phyloP scores from a whole-genome alignment of 2,329 filamentous ascomycete genomes.

The Raffaelea albimanens region DNA sequence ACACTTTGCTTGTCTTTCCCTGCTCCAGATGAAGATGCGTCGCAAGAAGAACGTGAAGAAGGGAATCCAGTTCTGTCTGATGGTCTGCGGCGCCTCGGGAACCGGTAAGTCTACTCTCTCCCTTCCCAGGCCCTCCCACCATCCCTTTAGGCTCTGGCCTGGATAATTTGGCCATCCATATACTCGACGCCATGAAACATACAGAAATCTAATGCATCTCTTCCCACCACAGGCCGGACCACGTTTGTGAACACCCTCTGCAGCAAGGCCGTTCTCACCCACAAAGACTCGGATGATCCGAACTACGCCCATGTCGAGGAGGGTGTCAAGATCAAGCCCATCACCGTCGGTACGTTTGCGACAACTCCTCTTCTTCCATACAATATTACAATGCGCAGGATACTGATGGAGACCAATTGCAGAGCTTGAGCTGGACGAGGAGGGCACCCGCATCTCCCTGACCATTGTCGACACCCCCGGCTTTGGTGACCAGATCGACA shows the following conservation, averaged over 20 bases:
- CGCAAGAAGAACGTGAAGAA: constrained; percentile 99
- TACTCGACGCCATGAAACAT: background rate
- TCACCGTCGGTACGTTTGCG: constrained; percentile 76
- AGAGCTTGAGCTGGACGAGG: constrained; percentile 95
- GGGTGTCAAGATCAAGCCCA: constrained; percentile 95
- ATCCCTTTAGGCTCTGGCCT: constrained; percentile 5
- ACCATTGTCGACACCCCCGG: constrained; percentile 98
- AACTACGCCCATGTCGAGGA: constrained; percentile 85
- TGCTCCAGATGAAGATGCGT: constrained; percentile 74
- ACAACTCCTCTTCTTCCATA: background rate
- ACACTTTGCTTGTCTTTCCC: constrained; percentile 6
- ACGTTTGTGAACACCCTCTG: constrained; percentile 99
- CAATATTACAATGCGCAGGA: constrained; percentile 15
- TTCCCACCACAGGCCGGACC: constrained; percentile 61
- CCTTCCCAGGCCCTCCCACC: background rate
- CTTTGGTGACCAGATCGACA: constrained; percentile 98
- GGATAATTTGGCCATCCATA: background rate
- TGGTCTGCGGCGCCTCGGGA: constrained; percentile 98
- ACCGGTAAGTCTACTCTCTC: constrained; percentile 59
- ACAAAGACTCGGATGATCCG: constrained; percentile 91
- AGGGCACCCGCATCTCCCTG: constrained; percentile 94
- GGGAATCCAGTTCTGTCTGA: constrained; percentile 99
- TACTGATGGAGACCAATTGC: constrained; percentile 16
- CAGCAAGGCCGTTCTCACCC: constrained; percentile 80
- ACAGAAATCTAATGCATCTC: constrained; percentile 9